Base-by-base conservation (phyloP, 192 early-diverging fungal genomes). In the Coemansia sp. region DNA sequence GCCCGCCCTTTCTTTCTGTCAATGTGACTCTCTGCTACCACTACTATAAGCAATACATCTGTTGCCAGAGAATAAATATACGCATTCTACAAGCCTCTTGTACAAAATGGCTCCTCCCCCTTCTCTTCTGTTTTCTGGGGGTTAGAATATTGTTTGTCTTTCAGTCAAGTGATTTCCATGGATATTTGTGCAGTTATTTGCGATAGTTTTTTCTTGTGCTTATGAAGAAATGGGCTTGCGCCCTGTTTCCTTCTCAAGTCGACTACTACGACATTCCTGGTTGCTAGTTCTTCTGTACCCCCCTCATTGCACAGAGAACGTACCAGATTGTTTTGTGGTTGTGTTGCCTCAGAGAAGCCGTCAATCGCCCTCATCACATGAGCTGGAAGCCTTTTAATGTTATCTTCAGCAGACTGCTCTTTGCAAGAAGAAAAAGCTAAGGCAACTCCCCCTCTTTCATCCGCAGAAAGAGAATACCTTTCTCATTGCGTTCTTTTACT, bases 41-140 rank as follows among this genome's bases (percentile, higher is more conserved):
- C 50, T 53, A 32, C 32, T 32, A 32, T 8, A 23, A 53, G 23
- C 50, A 53, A 53, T 21, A 32, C 50, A 21, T 53, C 23, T 6
- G 8, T 23, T 53, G 18, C 23, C 8, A 39, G 12, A 2, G 39
- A 21, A 23, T 9, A 38, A 58, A 58, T 58, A 58, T 58, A 58
- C 56, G 56, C 56, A 40, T 16, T 58, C 38, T 58, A 38, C 56
- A 58, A 58, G 56, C 56, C 56, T 58, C 56, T 58, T n/a, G 50
- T 53, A 21, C 19, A 18, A 53, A 53, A 53, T 53, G 12, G 47
- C 19, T 8, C 21, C 50, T 11, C 18, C 23, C 50, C 21, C 23
- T 21, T 53, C 1, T 53, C 50, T 53, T 11, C 12, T 53, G 50
- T 32, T 32, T 32, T 32, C 32, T 32, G 32, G 32, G 32, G 50